phyloP scores from a whole-genome alignment of 352 stramenopile species.

The Aphanomyces cochlioides region DNA sequence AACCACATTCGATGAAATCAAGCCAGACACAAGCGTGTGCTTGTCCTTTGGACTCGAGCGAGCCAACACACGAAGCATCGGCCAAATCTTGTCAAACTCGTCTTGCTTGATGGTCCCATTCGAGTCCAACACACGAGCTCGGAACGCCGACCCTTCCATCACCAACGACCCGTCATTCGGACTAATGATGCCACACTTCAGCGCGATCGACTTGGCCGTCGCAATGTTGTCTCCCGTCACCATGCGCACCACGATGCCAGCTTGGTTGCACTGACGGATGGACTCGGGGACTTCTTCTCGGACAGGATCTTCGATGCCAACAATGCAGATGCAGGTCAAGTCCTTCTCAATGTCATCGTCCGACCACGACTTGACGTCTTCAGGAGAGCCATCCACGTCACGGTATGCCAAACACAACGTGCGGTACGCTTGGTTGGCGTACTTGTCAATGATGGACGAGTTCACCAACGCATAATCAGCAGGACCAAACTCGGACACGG shows the following conservation, averaged over 20 bases:
- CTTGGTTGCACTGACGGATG: constrained; percentile 87
- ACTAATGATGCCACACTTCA: constrained; percentile 82
- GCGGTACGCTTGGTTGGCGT: constrained; percentile 61
- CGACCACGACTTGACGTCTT: constrained; percentile 30
- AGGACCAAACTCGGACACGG: not conserved
- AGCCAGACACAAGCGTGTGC: constrained; percentile 81
- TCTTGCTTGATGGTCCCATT: constrained; percentile 53
- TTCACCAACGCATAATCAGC: constrained; percentile 44
- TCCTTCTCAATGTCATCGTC: constrained; percentile 38
- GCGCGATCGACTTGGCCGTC: constrained; percentile 86
- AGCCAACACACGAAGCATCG: constrained; percentile 84
- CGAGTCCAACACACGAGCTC: constrained; percentile 42
- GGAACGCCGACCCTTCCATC: constrained; percentile 57
- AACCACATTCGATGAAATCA: constrained; percentile 48
- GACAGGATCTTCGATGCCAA: constrained; percentile 93
- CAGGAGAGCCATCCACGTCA: constrained; percentile 33
- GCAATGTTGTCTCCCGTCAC: constrained; percentile 90
- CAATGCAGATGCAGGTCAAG: constrained; percentile 61
- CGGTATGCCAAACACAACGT: constrained; percentile 68
- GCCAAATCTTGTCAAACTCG: constrained; percentile 79
- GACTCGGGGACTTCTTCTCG: constrained; percentile 83
- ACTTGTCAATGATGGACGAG: constrained; percentile 32
- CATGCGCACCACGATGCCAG: constrained; percentile 90
- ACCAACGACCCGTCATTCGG: constrained; percentile 37
- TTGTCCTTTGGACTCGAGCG: constrained; percentile 90